Evolutionary conservation across 352 stramenopile genomes (phyloP), one percentile per base, ranked within the genome.

Genomic region (Aphanomyces cochlioides): DNA sequence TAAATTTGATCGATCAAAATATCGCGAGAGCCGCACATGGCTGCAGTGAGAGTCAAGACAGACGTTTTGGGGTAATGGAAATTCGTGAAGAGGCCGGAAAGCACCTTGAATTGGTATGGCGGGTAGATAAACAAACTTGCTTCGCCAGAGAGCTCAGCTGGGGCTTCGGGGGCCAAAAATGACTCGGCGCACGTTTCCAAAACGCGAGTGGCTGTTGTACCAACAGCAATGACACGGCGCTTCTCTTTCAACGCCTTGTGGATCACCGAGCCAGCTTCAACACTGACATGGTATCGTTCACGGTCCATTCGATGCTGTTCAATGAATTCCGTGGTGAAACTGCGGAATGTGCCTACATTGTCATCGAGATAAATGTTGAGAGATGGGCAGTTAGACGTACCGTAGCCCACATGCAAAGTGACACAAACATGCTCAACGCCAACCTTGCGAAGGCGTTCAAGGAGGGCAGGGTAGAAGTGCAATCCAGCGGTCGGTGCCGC

Each of bases 61-160:
- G 64, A 70, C 64, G 64, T 70, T 34, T 70, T 70, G 48, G 64
- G 64, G 64, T 70, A 70, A 34, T 70, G 64, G 34, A 70, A 70
- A 47, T 70, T 70, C 47, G 64, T 70, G 21, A 70, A 70, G 43
- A 70, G 47, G 2, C 64, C 64, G 8, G 38, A 40, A 21, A 70
- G 64, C 8, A 70, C 64, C 40, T 70, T 63, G 39, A 70, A 70
- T n/a, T 63, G 7, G 64, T 70, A 70, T 28, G 64, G 64, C 39
- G 64, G 64, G 64, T 70, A 70, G 64, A 70, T 70, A 34, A 70
- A 70, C 10, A 70, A 47, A 34, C 64, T 47, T 5, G 64, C 53
- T 28, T 70, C 64, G 40, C 64, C 64, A 21, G 39, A 28, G 8
- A 70, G 34, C 7, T 54, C 43, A 6, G 36, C 47, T 5, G 48